Evolutionary conservation across 2,329 filamentous ascomycete species (phyloP).

Genomic region (Colletotrichum camelliae): DNA sequence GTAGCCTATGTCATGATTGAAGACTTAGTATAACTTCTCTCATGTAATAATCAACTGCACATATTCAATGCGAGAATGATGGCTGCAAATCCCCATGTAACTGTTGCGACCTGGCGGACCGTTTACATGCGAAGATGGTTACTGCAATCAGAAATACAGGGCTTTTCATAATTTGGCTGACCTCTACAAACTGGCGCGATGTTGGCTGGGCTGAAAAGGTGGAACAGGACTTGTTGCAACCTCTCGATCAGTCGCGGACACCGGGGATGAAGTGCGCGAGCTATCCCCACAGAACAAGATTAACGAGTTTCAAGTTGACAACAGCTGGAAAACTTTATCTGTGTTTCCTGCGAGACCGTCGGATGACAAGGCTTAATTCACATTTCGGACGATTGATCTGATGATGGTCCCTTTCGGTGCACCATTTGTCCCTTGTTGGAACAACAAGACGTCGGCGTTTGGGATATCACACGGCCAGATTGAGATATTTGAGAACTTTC

Average conservation of each 20-base stretch:
- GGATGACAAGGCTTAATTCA: neutral
- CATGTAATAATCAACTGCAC: neutral
- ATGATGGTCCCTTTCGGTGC: neutral
- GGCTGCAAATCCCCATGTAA: neutral
- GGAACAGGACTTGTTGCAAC: neutral
- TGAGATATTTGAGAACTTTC: neutral
- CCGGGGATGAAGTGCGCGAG: neutral
- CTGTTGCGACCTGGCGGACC: neutral
- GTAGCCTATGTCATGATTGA: neutral
- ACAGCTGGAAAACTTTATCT: neutral
- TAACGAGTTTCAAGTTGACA: neutral
- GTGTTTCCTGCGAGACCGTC: neutral
- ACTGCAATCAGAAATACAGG: too few species aligned
- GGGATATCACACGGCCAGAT: neutral
- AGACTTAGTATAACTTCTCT: neutral
- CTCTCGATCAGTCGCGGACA: neutral
- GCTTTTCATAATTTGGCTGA: too few species aligned
- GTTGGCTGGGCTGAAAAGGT: too few species aligned
- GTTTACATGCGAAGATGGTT: too few species aligned
- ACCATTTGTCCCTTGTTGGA: neutral
- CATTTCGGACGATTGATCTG: neutral
- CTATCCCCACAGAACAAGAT: neutral
- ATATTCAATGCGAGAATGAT: neutral
- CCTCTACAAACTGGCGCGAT: too few species aligned
- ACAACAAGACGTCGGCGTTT: neutral